phyloP scores from a whole-genome alignment of 306 rosid genomes.

The Amphicarpaea edgeworthii region DNA sequence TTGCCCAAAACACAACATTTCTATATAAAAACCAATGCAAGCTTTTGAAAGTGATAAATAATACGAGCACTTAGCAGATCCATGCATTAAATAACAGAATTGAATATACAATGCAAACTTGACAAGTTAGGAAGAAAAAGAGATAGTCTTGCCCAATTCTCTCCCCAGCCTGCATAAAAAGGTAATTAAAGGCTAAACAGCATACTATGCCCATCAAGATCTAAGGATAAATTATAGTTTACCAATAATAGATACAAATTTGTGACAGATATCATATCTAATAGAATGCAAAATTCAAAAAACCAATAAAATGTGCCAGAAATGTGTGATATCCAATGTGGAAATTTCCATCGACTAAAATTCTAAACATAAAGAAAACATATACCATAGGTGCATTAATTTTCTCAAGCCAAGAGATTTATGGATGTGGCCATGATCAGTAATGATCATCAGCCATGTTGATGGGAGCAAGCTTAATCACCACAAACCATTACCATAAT shows the following conservation, averaged over 20 bases:
- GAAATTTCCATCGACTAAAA: slow-evolving; percentile 23
- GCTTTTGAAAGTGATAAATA: slow-evolving; percentile 29
- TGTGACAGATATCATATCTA: background rate
- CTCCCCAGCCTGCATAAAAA: background rate
- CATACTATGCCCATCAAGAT: background rate
- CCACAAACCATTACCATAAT: slow-evolving; percentile 27
- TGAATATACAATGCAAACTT: background rate
- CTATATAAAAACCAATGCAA: slow-evolving; percentile 20
- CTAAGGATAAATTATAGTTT: slow-evolving; percentile 6
- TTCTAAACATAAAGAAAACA: slow-evolving; percentile 2
- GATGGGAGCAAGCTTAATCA: slow-evolving; percentile 34
- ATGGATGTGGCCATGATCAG: slow-evolving; percentile 11
- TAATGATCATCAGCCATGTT: slow-evolving; percentile 25
- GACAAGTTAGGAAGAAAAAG: slow-evolving; percentile 6
- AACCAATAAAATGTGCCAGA: slow-evolving; percentile 4
- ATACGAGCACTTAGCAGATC: slow-evolving; percentile 32
- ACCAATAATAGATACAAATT: background rate
- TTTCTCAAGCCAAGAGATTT: slow-evolving; percentile 22
- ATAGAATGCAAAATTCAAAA: slow-evolving; percentile 6
- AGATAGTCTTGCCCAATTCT: slow-evolving; percentile 1
- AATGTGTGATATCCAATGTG: slow-evolving; percentile 10
- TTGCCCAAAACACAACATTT: slow-evolving; percentile 22
- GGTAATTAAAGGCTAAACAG: slow-evolving; percentile 18
- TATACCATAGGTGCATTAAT: slow-evolving; percentile 8
- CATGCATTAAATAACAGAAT: slow-evolving; percentile 14